These are phyloP conservation scores for Acacia crassicarpa DNA, from an alignment of 306 rosid genomes.

Conservation along the genomic window DNA sequence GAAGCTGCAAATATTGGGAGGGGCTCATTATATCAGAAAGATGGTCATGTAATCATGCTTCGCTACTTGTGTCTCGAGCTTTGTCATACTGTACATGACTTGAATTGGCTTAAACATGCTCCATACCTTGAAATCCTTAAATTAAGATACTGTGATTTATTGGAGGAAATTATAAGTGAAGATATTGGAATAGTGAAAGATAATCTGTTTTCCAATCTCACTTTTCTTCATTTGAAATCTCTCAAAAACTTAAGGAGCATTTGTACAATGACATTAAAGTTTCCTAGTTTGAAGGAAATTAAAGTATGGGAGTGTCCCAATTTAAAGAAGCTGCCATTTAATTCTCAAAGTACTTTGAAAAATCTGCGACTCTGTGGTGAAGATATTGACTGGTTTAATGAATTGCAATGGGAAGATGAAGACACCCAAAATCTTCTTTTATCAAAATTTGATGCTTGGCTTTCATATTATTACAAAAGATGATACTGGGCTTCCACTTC, in stretches of 20 bases:
- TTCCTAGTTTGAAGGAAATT: background rate
- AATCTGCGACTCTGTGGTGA: background rate
- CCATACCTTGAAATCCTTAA: background rate
- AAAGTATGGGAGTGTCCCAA: fast-evolving
- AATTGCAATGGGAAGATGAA: background rate
- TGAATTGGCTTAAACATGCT: background rate
- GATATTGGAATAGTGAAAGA: too few species aligned
- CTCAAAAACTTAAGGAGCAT: background rate
- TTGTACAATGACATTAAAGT: background rate
- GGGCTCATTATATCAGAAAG: too few species aligned
- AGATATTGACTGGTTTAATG: fast-evolving
- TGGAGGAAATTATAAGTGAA: too few species aligned
- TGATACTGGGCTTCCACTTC: too few species aligned
- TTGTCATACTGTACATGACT: background rate
- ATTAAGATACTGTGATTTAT: fast-evolving
- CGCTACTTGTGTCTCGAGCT: background rate
- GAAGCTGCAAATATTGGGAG: background rate
- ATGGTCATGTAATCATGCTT: background rate
- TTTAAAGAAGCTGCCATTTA: background rate
- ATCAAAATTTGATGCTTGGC: too few species aligned
- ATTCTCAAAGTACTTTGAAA: background rate
- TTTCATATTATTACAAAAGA: too few species aligned
- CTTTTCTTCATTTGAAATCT: too few species aligned
- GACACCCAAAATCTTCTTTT: too few species aligned
- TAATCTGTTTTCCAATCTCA: background rate